Conservation (phyloP, 2,329 filamentous ascomycete species). For the Cercospora canescens region DNA sequence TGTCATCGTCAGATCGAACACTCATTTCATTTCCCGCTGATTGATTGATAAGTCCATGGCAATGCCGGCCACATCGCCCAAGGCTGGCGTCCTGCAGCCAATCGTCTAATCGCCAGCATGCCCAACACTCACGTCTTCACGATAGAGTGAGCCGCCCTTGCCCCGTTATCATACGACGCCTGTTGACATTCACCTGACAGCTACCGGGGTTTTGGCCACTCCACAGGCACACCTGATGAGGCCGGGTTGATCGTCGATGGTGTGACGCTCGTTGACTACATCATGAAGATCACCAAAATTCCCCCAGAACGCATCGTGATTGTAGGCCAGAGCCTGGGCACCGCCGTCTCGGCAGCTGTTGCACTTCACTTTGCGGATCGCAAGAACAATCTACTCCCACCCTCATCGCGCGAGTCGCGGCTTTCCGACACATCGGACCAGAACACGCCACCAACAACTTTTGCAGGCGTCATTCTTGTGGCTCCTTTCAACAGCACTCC, state of each 20-base stretch:
- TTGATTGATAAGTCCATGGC: conserved; percentile 42
- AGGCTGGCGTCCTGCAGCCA: conserved; percentile 71
- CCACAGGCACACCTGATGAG: conserved; percentile 78
- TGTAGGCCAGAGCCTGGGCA: conserved; percentile 84
- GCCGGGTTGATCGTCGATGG: conserved; percentile 79
- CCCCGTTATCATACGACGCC: not conserved
- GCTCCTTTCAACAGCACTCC: conserved; percentile 76
- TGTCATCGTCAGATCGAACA: not conserved
- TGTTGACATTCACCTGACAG: not conserved
- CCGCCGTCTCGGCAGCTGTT: conserved; percentile 75
- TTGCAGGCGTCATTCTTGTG: conserved; percentile 77
- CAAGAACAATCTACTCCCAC: conserved; percentile 20
- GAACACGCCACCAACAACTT: conserved; percentile 52
- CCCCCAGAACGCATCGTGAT: conserved; percentile 73
- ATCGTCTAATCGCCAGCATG: conserved; percentile 72
- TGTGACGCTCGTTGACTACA: conserved; percentile 70
- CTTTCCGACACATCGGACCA: not conserved
- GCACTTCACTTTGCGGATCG: conserved; percentile 64
- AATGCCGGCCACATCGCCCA: conserved; percentile 88
- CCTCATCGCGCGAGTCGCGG: conserved; percentile 9
- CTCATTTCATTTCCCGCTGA: not conserved
- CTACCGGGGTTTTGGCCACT: conserved; percentile 85
- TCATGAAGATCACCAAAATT: conserved; percentile 64
- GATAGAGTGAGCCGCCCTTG: conserved; percentile 56
- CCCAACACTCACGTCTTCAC: conserved; percentile 79